Evolutionary conservation across 352 stramenopile genomes (phyloP), one percentile per base, ranked within the genome.

Genomic region (Thalassiosira livingstoniorum): DNA sequence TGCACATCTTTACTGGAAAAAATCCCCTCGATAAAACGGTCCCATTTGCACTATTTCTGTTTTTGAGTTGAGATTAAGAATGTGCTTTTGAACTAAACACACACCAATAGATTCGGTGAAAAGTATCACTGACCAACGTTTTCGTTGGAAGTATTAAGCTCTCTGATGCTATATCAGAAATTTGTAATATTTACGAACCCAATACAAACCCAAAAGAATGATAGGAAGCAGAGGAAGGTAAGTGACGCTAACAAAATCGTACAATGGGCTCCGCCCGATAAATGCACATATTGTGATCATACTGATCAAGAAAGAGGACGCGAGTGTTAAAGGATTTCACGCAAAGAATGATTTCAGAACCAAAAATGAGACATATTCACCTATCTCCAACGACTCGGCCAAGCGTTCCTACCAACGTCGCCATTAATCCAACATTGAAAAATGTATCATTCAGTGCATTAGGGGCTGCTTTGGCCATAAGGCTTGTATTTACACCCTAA

Each of bases 391-490:
- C 15, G 0, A 92, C 87, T 34, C 87, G 62, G 15, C 87, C 87
- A 55, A 90, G 39, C 1, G 87, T 91, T 13, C 85, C 87, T 47
- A 91, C 78, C 21, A 92, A 51, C 21, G 87, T 90, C 35, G 87
- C 84, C 13, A 88, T 43, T 34, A 77, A 83, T 10, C 87, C 84
- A 54, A 77, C 77, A 67, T 92, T 92, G 23, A 90, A 23, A 39
- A 91, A 90, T 5, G 58, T 85, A 27, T 68, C 62, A 63, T 92
- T 89, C 2, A 92, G 57, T 37, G 83, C 77, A 23, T 53, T 57
- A n/a, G 87, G 87, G 13, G 78, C 84, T 15, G 76, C 75, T 75
- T 92, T 90, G 11, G 80, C 77, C 87, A 92, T 92, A 1, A 90
- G 73, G 7, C 73, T 86, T 18, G 87, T 92, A 27, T 87, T 86